Conservation (phyloP, 768 basidiomycete genomes). For the Hypholoma sublateritium region DNA sequence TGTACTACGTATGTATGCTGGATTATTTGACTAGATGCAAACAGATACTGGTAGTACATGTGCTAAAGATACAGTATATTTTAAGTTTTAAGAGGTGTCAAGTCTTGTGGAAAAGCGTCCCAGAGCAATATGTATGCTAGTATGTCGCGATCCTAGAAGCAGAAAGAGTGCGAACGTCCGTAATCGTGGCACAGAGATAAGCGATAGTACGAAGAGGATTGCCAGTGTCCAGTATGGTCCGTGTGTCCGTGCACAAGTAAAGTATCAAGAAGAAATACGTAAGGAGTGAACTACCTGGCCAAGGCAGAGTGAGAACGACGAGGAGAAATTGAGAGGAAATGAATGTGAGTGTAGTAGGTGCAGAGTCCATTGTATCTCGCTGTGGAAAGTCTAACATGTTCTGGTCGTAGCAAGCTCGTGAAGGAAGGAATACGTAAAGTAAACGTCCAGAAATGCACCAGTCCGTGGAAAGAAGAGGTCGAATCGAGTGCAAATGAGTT, state of each 20-base stretch:
- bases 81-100: background rate
- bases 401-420: constrained; percentile 7
- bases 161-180: constrained; percentile 13
- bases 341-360: constrained; percentile 16
- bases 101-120: constrained; percentile 9
- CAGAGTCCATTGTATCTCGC: constrained; percentile 25
- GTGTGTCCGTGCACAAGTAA: constrained; percentile 10
- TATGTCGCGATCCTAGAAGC: background rate
- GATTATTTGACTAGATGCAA: constrained; percentile 9
- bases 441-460: constrained; percentile 22
- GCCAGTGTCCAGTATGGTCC: constrained; percentile 22
- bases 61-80: constrained; percentile 19
- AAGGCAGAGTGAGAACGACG: background rate
- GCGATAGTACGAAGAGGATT: background rate
- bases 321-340: constrained; percentile 1
- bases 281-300: constrained; percentile 10
- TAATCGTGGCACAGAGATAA: constrained; percentile 9
- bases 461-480: constrained; percentile 16
- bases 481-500: constrained; percentile 11
- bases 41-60: background rate
- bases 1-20: constrained; percentile 8
- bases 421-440: constrained; percentile 8
- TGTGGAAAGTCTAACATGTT: constrained; percentile 12
- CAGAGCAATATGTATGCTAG: background rate
- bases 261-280: background rate